Base-by-base conservation (phyloP, 768 basidiomycete genomes). In the Goffeauzyma gilvescens region DNA sequence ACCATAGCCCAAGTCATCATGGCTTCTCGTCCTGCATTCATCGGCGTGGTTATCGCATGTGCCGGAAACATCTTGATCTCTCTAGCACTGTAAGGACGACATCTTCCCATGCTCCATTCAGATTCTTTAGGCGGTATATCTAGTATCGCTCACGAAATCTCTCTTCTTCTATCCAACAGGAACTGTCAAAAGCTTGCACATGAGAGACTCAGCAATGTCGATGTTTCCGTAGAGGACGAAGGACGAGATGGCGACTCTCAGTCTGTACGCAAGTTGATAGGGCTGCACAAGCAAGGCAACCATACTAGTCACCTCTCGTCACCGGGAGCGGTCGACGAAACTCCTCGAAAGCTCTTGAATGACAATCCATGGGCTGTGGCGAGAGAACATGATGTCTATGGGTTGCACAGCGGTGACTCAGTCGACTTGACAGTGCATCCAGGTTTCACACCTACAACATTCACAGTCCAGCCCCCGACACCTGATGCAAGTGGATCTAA, bases 161-260 rank as follows among this genome's bases (percentile, higher is more conserved):
- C n/a, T 14, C 10, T 2, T 34, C 22, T 2, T 9, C 8, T 25
- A 14, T 25, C 4, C 6, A 6, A 9, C 38, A 61, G 59, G 49
- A 93, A 93, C 65, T 67, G 81, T 25, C 89, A 96, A 65, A 95
- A 93, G 59, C 72, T 90, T 14, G 85, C 85, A 1, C 87, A 90
- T 66, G 71, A 72, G 51, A 71, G 78, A 22, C 68, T 81, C 24
- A 74, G 46, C 6, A 46, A 48, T 15, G 45, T 48, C 12, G 39
- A 41, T 7, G 24, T 12, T 10, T 10, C 8, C 5, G 2, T 6
- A 30, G 9, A 28, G 10, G 3, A 10, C 4, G 13, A 8, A 6
- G 9, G 26, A 9, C 7, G 26, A 5, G 5, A 30, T 14, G 3
- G 21, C 17, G 4, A 6, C n/a, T 20, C 14, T 33, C 21, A 10